Base-by-base conservation (phyloP, 805 yeast genomes). In the Lipomyces oligophaga region DNA sequence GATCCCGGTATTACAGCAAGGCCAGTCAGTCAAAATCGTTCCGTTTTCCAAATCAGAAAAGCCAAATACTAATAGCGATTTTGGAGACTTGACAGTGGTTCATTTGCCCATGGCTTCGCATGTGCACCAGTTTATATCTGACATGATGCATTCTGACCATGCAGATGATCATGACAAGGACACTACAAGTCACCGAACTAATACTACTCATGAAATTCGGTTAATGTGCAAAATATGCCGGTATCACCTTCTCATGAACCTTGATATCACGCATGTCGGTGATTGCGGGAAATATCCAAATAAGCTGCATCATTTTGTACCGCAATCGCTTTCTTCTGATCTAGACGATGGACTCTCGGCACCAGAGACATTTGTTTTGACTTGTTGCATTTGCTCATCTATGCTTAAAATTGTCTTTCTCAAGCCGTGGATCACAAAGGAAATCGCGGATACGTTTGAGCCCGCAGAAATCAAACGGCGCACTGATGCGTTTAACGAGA, bases 381-480 rank as follows among this genome's bases (percentile, higher is more conserved):
- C 39, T 3, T 51, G 55, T 35, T 19, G 22, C 33, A 10, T 51
- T 10, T 51, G 54, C 34, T 37, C 44, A 3, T n/a, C 41, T 3
- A 10, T 27, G 8, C 33, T 35, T 19, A 19, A 35, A 4, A 19
- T 51, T 31, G 15, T 21, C 16, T 26, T 51, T 3, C 34, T 21
- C 6, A 52, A 58, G 11, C 63, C 66, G 2, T 64, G 59, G 50
- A 74, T 86, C 51, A 52, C 68, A 4, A 52, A 55, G 1, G 71
- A 68, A 0, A 83, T 81, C 40, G 63, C 76, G 27, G 60, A 59
- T 3, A 71, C 75, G 11, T 75, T 76, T 52, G 75, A 76, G 26
- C 65, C 67, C 3, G 74, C 69, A 1, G 69, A 69, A 13, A 81
- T 87, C 36, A 69, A 68, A 38, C 60, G 65, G 5, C 70, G 95